Evolutionary conservation across 2,329 filamentous ascomycete genomes (phyloP), one percentile per base, ranked within the genome.

Genomic region (Curvularia lunata): DNA sequence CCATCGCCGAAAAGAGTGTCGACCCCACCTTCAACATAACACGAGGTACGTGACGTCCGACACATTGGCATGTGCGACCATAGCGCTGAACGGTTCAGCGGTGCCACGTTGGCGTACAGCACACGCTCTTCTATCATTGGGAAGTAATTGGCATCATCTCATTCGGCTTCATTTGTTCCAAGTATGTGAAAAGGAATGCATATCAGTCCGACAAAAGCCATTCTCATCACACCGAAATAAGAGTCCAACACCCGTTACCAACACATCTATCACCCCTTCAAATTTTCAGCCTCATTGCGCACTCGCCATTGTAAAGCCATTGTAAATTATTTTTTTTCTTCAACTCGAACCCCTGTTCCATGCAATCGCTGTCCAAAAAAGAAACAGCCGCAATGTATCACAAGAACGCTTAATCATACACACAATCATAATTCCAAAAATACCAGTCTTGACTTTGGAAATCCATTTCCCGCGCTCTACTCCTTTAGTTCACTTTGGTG

Each of bases 331-430:
- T 47, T 32, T 47, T 46, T 28, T 48, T 23, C 12, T 48, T 32
- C 30, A 27, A 48, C 32, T 37, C 46, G n/a, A 38, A 48, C 25
- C 34, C 19, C 46, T 23, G 12, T 18, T 38, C 46, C 6, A 48
- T 37, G 48, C n/a, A 47, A 18, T 43, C 49, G 48, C 45, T 62
- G 63, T 63, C 49, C 59, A 66, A 63, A 50, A 50, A 46, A 49
- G 5, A 55, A 52, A 34, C 34, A 21, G 23, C 18, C 18, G 18
- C 43, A 47, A 47, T 47, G 43, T 34, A 30, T 30, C 43, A 47
- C 27, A 10, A 37, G 51, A 37, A 52, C 58, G 61, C 61, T 53
- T 68, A 64, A 54, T 69, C 61, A 67, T 68, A 70, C 66, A 68
- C 42, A 60, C 27, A 53, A 61, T 60, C 62, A 55, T 64, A 48